These are phyloP conservation scores for Daldinia sp. DNA, from an alignment of 2,329 filamentous ascomycete genomes.

Conservation along the genomic window DNA sequence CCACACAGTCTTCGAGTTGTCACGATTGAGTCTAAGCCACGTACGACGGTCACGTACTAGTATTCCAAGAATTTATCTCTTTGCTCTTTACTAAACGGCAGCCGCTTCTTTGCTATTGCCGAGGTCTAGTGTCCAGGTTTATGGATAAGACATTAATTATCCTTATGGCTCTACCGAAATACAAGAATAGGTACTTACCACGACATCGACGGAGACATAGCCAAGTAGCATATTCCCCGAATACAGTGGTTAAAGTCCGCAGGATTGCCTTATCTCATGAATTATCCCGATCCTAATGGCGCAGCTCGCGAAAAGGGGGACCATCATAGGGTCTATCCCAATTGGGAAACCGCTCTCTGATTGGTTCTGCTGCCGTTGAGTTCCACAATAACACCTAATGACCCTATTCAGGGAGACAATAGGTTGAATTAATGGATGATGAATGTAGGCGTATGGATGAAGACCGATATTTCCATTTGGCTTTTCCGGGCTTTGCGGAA, in stretches of 20 bases:
- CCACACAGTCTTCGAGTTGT: too few species aligned
- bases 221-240: neutral
- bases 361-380: neutral
- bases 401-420: neutral
- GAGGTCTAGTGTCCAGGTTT: too few species aligned
- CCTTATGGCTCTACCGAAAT: too few species aligned
- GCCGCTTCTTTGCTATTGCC: too few species aligned
- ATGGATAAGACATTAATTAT: too few species aligned
- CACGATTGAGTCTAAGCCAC: too few species aligned
- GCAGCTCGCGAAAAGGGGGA: neutral
- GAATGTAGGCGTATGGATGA: neutral
- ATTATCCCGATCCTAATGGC: neutral
- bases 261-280: neutral
- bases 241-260: neutral
- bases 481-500: neutral
- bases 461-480: neutral
- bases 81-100: too few species aligned
- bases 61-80: too few species aligned
- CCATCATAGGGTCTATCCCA: neutral
- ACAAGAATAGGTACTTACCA: too few species aligned
- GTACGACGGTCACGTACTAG: too few species aligned
- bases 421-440: neutral
- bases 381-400: neutral
- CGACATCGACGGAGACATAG: too few species aligned
- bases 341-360: slow-evolving; percentile 10